Percentiles rank a stretch among this genome's conserved stretches.
Conservation (phyloP, 768 basidiomycete species). For the Trichaptum fuscoviolaceum region DNA sequence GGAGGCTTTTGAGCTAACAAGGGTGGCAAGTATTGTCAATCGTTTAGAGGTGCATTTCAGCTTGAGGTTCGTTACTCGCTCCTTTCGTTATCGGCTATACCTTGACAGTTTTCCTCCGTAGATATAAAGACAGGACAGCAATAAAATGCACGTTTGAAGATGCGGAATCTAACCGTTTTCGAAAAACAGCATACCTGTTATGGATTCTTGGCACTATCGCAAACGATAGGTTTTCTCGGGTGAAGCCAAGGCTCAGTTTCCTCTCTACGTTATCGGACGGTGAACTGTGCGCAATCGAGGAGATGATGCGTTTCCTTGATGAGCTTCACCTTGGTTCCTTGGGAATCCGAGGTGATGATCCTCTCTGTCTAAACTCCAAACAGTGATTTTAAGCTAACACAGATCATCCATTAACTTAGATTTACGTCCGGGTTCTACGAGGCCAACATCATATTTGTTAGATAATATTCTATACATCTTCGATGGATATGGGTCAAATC, state of each 20-base stretch:
- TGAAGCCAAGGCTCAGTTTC: background rate
- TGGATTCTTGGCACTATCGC: background rate
- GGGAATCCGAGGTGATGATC: background rate
- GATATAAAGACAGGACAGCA: constrained; percentile 3
- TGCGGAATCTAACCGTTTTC: background rate
- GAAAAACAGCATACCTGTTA: background rate
- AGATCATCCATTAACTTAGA: background rate
- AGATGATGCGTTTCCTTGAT: background rate
- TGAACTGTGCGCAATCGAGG: constrained; percentile 3
- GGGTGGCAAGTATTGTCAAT: constrained; percentile 1
- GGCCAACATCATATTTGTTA: background rate
- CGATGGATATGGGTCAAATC: background rate
- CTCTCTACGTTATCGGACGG: background rate
- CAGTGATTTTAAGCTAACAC: background rate
- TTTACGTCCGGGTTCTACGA: background rate
- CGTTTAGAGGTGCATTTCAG: background rate
- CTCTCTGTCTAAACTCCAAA: background rate
- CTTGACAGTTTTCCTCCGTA: background rate
- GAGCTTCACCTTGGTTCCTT: background rate
- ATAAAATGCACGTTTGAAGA: background rate
- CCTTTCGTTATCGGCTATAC: background rate
- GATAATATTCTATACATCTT: background rate
- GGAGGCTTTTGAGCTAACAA: background rate
- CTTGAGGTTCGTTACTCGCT: background rate
- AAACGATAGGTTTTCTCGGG: background rate